A percentile compares a stretch with the other conserved stretches of the same genome.
Conservation (phyloP, 352 stramenopile species). For the Globisporangium abappressorium region DNA sequence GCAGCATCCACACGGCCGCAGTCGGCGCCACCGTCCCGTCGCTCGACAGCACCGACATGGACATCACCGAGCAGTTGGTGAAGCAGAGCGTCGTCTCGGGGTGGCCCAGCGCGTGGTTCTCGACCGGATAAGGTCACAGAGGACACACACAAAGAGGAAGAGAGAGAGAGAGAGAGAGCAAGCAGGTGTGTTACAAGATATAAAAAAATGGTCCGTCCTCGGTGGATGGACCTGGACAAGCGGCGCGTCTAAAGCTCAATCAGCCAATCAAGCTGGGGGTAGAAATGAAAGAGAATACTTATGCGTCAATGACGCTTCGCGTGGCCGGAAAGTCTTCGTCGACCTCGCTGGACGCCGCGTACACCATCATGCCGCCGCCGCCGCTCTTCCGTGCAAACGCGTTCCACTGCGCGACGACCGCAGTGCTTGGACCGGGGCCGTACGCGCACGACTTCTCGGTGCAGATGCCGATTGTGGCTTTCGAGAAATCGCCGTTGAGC, state of each 20-base stretch:
- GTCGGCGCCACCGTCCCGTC: conserved; percentile 18
- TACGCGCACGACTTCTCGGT: conserved; percentile 50
- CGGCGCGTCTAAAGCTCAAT: not conserved
- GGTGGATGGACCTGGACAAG: not conserved
- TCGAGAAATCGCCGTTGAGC: conserved; percentile 41
- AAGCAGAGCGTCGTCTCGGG: conserved; percentile 4
- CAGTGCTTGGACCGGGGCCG: conserved; percentile 53
- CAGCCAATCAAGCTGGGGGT: not conserved
- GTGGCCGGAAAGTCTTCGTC: conserved; percentile 47
- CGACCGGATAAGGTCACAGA: conserved; percentile 1
- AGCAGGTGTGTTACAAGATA: not conserved
- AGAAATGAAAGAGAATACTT: not conserved
- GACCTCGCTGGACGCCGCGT: conserved; percentile 57
- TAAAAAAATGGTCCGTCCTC: not conserved
- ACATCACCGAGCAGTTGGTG: conserved; percentile 15
- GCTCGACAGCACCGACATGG: conserved; percentile 27
- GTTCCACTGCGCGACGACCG: conserved; percentile 53
- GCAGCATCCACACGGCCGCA: conserved; percentile 11
- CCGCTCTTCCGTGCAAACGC: conserved; percentile 30
- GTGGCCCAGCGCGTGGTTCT: conserved; percentile 17
- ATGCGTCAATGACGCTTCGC: conserved; percentile 32
- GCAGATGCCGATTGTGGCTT: conserved; percentile 61
- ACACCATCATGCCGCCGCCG: conserved; percentile 75
- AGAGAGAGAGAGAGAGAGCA: not conserved
- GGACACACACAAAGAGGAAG: not conserved